These are phyloP conservation scores for Thoreauomyces humboldtii DNA, from an alignment of 192 early-diverging fungal genomes.

Conservation along the genomic window DNA sequence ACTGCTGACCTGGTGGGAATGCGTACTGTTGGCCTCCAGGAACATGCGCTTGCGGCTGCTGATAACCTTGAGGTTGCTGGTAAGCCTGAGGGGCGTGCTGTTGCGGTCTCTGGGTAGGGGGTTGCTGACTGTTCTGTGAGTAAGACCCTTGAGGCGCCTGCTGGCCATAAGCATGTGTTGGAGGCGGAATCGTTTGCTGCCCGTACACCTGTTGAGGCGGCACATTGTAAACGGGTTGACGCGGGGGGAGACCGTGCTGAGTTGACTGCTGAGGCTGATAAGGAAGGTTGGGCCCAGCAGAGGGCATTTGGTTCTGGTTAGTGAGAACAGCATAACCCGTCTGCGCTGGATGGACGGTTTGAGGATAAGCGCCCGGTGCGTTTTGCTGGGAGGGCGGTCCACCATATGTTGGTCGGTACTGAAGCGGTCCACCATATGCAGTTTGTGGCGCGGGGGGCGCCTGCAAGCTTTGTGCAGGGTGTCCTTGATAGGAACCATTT, in stretches of 20 bases:
- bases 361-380: background rate
- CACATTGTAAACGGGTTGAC: background rate
- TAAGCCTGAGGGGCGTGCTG: constrained; percentile 2
- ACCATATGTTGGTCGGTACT: background rate
- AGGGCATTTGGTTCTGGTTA: too few relatives aligned
- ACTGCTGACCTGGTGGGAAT: constrained; percentile 17
- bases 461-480: background rate
- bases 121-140: constrained; percentile 1
- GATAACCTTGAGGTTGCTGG: background rate
- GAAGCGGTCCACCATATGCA: background rate
- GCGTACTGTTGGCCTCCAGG: constrained; percentile 7
- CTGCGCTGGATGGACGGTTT: background rate
- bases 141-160: background rate
- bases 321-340: too few relatives aligned
- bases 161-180: background rate
- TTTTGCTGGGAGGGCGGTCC: background rate
- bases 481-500: background rate
- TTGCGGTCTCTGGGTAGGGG: constrained; percentile 10
- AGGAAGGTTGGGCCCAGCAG: too few relatives aligned
- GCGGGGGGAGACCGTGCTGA: background rate
- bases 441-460: constrained; percentile 5
- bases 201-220: background rate
- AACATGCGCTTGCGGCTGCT: constrained; percentile 12
- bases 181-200: background rate
- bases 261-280: background rate